These are phyloP conservation scores for Yamadazyma spencermartinsiae DNA, from an alignment of 1,139 yeast genomes.

Conservation along the genomic window DNA sequence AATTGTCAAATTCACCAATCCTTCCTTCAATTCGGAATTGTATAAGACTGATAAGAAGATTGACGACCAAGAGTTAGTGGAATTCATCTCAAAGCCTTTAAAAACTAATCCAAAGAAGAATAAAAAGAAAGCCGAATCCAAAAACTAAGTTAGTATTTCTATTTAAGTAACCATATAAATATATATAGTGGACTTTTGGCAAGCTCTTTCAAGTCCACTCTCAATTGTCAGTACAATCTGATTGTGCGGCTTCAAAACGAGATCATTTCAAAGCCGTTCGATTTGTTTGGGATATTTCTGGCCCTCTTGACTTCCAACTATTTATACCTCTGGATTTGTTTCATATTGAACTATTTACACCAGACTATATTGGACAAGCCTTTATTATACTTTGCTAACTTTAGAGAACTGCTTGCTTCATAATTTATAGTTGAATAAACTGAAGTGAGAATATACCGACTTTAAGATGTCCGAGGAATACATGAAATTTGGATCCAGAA, in stretches of 20 bases:
- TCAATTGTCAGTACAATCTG: no score
- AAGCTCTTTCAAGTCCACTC: no score
- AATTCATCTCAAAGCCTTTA: slow-evolving; percentile 55
- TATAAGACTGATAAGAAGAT: slow-evolving; percentile 62
- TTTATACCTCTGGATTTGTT: no score
- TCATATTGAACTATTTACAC: no score
- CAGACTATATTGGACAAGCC: no score
- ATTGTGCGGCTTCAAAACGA: neutral
- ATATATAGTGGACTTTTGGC: no score
- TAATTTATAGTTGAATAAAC: no score
- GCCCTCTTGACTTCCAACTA: no score
- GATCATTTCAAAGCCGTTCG: neutral
- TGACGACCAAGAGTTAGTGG: slow-evolving; percentile 51
- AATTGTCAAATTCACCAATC: slow-evolving; percentile 64
- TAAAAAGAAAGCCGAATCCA: slow-evolving; percentile 29
- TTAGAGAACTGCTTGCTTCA: no score
- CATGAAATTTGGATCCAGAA: slow-evolving; percentile 52
- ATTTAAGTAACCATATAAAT: neutral
- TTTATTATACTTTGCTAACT: no score
- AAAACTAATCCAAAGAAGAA: slow-evolving; percentile 56
- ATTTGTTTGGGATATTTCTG: no score
- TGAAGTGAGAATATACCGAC: neutral
- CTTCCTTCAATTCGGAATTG: slow-evolving; percentile 49
- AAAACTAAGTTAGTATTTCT: neutral
- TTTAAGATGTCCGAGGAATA: slow-evolving; percentile 17